These are phyloP conservation scores for Boeremia lycopersici DNA, from an alignment of 2,329 filamentous ascomycete genomes.

Conservation along the genomic window DNA sequence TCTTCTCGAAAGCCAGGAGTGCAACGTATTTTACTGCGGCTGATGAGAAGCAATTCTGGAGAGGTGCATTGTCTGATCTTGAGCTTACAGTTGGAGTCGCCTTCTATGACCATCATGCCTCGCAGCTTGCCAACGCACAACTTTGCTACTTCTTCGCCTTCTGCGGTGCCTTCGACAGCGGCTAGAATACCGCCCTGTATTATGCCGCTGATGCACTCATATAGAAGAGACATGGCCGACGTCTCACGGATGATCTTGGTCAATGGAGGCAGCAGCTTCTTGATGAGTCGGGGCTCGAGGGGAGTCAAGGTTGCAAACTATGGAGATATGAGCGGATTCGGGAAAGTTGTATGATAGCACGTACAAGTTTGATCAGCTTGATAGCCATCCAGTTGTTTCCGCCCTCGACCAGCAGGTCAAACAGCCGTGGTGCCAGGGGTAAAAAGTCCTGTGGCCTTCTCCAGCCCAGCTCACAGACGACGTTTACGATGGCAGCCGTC, in stretches of 20 bases:
- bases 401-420: slow-evolving; percentile 88
- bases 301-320: slow-evolving; percentile 95
- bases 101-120: slow-evolving; percentile 91
- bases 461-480: slow-evolving; percentile 95
- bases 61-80: slow-evolving; percentile 17
- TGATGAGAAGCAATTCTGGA: background rate
- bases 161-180: slow-evolving; percentile 76
- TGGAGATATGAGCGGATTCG: slow-evolving; percentile 15
- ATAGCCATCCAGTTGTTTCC: slow-evolving; percentile 99
- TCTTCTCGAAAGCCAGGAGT: slow-evolving; percentile 91
- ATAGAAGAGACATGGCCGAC: slow-evolving; percentile 95
- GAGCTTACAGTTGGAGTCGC: slow-evolving; percentile 84
- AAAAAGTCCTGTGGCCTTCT: slow-evolving; percentile 91
- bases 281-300: slow-evolving; percentile 86
- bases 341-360: slow-evolving; percentile 32
- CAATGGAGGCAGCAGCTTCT: slow-evolving; percentile 87
- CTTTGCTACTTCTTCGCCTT: slow-evolving; percentile 88
- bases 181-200: slow-evolving; percentile 95
- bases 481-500: slow-evolving; percentile 94
- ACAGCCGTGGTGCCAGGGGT: slow-evolving; percentile 86
- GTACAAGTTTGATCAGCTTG: slow-evolving; percentile 93
- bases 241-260: slow-evolving; percentile 94
- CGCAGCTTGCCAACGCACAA: slow-evolving; percentile 91
- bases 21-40: slow-evolving; percentile 91
- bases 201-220: slow-evolving; percentile 98